These are phyloP conservation scores for Eucalyptus curtisii DNA, from an alignment of 345 rosid species.

Conservation along the genomic window DNA sequence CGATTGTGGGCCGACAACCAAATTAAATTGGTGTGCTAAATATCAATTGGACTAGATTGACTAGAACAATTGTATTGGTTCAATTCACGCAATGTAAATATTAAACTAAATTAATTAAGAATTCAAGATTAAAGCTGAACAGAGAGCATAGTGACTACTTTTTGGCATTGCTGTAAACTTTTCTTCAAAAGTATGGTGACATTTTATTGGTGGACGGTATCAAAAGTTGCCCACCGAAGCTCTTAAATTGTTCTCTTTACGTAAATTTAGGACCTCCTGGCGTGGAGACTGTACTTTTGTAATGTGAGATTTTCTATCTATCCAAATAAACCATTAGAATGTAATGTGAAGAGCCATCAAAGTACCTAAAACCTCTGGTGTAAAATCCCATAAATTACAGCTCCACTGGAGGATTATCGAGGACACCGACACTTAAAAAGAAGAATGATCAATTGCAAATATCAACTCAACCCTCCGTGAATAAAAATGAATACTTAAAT, in stretches of 20 bases:
- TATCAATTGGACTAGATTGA: not conserved
- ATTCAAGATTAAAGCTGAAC: not conserved
- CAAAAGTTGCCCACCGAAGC: not conserved
- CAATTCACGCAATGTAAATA: not conserved
- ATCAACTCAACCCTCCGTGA: not conserved
- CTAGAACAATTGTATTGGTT: not conserved
- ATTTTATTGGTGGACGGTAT: not conserved
- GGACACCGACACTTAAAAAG: fast-evolving
- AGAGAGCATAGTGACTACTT: not conserved
- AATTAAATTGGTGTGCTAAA: not conserved
- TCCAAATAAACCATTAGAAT: not conserved
- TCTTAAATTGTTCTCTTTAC: not conserved
- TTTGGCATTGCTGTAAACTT: not conserved
- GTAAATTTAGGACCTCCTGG: not conserved
- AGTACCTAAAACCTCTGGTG: not conserved
- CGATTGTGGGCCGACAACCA: no score
- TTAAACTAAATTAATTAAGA: not conserved
- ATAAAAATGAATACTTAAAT: no score
- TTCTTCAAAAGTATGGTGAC: not conserved
- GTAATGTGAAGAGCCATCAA: not conserved
- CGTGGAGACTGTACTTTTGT: not conserved
- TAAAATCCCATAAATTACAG: not conserved
- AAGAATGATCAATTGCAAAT: not conserved
- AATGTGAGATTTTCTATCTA: not conserved
- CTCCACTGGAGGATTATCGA: not conserved